A percentile compares a stretch with the other conserved stretches of the same genome.
Evolutionary conservation across 2,329 filamentous ascomycete species (phyloP).

Genomic region (Alternaria triticina): DNA sequence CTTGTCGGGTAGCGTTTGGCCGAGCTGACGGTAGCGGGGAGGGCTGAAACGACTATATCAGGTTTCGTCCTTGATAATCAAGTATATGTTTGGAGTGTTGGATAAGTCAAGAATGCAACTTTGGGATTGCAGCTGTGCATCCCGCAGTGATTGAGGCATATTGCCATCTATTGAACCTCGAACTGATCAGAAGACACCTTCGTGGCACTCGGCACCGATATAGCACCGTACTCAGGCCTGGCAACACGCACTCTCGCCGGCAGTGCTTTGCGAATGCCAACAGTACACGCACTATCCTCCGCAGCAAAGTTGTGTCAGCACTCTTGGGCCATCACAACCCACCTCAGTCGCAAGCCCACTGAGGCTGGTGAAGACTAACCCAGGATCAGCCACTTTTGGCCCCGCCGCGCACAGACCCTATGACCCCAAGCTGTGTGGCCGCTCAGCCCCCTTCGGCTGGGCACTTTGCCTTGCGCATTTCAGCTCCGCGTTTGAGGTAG

Average conservation of each 20-base stretch:
- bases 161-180: background rate
- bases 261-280: background rate
- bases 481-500: constrained; percentile 12
- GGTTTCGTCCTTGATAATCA: background rate
- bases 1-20: background rate
- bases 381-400: constrained; percentile 13
- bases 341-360: constrained; percentile 23
- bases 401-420: constrained; percentile 7
- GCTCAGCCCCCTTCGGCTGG: constrained; percentile 22
- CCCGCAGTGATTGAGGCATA: background rate
- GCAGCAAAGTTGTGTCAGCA: constrained; percentile 23
- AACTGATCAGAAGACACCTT: background rate
- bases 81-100: background rate
- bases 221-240: background rate
- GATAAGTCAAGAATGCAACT: background rate
- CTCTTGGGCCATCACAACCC: background rate
- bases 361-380: constrained; percentile 27
- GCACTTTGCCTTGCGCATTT: constrained; percentile 15
- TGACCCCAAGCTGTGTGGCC: constrained; percentile 4
- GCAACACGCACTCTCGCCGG: background rate
- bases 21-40: background rate
- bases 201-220: background rate
- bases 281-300: constrained; percentile 6
- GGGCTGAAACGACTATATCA: background rate
- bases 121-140: background rate